Evolutionary conservation across 2,329 filamentous ascomycete genomes (phyloP).

Genomic region (Pseudocercospora fuligena): DNA sequence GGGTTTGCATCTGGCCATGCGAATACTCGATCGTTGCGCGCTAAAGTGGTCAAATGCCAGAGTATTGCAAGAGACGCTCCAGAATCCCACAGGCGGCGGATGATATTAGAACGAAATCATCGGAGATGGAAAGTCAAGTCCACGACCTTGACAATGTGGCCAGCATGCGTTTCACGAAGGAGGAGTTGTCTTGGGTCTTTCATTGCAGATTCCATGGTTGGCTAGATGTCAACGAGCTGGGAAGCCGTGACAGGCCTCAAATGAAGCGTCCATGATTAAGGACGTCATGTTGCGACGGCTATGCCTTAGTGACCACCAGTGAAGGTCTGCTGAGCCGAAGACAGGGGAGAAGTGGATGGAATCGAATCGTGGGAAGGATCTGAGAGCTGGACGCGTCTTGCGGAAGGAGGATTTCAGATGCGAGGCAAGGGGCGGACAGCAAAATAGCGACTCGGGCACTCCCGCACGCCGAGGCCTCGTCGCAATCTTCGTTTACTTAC

Average conservation of each 20-base stretch:
- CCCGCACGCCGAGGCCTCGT: too few species aligned
- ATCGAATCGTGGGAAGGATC: too few species aligned
- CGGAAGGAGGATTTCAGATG: not conserved
- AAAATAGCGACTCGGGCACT: too few species aligned
- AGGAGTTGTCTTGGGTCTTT: not conserved
- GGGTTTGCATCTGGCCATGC: not conserved
- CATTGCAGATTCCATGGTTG: not conserved
- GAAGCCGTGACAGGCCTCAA: not conserved
- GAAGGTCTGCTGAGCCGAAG: too few species aligned
- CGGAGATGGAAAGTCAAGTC: not conserved
- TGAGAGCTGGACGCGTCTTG: too few species aligned
- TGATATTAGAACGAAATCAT: not conserved
- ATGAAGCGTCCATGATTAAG: not conserved
- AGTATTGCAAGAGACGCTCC: not conserved
- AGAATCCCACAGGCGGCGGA: not conserved
- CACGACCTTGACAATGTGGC: not conserved
- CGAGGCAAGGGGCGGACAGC: too few species aligned
- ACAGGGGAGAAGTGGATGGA: too few species aligned
- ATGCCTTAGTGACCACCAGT: too few species aligned
- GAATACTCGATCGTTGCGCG: slow-evolving; percentile 1
- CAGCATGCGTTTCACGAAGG: too few species aligned
- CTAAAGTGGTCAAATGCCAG: not conserved
- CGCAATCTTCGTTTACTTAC: too few species aligned
- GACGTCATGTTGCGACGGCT: not conserved
- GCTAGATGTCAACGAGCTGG: too few species aligned